These are phyloP conservation scores for Gynandropsis gynandra DNA, from an alignment of 345 rosid genomes.

Conservation along the genomic window DNA sequence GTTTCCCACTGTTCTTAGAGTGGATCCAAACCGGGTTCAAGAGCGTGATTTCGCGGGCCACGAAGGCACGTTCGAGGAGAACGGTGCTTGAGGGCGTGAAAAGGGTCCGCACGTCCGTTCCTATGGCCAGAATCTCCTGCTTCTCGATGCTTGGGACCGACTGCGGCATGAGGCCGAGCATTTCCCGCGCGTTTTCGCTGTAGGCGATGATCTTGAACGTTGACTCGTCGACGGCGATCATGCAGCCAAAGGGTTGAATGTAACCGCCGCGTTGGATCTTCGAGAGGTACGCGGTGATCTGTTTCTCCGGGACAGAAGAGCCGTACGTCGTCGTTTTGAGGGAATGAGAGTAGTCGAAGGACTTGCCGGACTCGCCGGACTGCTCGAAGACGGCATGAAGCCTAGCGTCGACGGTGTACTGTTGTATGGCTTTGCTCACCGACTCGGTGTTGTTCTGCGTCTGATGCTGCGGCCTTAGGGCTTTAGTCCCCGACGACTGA, in stretches of 20 bases:
- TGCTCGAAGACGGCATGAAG: conserved; percentile 92
- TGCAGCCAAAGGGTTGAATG: conserved; percentile 91
- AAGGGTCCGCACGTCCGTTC: conserved; percentile 67
- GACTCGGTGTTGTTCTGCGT: conserved; percentile 34
- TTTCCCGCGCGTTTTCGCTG: conserved; percentile 83
- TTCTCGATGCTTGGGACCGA: conserved; percentile 78
- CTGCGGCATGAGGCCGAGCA: conserved; percentile 78
- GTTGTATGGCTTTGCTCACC: conserved; percentile 82
- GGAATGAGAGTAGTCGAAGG: conserved; percentile 78
- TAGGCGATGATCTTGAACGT: conserved; percentile 58
- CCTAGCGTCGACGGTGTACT: conserved; percentile 86
- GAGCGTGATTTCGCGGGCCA: conserved; percentile 82
- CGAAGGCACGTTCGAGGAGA: conserved; percentile 74
- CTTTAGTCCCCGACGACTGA: conserved; percentile 44
- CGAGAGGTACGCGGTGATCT: conserved; percentile 77
- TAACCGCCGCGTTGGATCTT: conserved; percentile 88
- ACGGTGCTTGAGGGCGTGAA: conserved; percentile 50
- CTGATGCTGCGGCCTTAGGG: conserved; percentile 22
- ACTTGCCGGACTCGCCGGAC: conserved; percentile 82
- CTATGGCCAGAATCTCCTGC: conserved; percentile 50
- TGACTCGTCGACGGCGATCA: conserved; percentile 72
- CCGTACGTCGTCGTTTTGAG: conserved; percentile 43
- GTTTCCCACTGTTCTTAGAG: conserved; percentile 70
- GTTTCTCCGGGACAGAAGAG: conserved; percentile 60
- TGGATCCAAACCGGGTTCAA: conserved; percentile 90